Evolutionary conservation across 2,329 filamentous ascomycete genomes (phyloP).

Genomic region (Aspergillus latus): DNA sequence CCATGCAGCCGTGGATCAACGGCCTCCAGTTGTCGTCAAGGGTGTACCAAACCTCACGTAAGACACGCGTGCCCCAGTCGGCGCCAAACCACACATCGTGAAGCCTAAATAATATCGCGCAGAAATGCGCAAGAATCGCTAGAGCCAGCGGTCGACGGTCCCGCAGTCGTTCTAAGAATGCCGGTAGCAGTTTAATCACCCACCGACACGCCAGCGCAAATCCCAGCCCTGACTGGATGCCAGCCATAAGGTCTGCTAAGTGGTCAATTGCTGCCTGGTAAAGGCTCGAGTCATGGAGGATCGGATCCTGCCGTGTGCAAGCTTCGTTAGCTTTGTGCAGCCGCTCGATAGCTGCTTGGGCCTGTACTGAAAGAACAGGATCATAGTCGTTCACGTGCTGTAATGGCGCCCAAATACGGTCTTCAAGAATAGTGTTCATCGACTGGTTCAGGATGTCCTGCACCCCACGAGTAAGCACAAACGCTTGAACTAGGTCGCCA

Average conservation of each 20-base stretch:
- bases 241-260: slow-evolving; percentile 29
- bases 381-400: slow-evolving; percentile 26
- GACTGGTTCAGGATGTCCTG: slow-evolving; percentile 34
- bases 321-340: slow-evolving; percentile 30
- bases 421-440: slow-evolving; percentile 22
- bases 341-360: slow-evolving; percentile 19
- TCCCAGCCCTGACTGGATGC: slow-evolving; percentile 46
- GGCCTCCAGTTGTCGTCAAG: slow-evolving; percentile 35
- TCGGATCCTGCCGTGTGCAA: slow-evolving; percentile 21
- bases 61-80: slow-evolving; percentile 64
- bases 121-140: slow-evolving; percentile 62
- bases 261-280: slow-evolving; percentile 30
- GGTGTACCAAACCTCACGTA: slow-evolving; percentile 56
- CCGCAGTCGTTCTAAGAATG: slow-evolving; percentile 38
- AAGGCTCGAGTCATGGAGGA: slow-evolving; percentile 25
- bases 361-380: slow-evolving; percentile 24
- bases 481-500: slow-evolving; percentile 35
- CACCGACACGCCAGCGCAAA: slow-evolving; percentile 46
- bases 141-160: slow-evolving; percentile 44
- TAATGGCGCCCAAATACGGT: slow-evolving; percentile 31
- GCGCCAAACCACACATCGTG: slow-evolving; percentile 65
- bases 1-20: slow-evolving; percentile 33
- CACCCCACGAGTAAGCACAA: slow-evolving; percentile 37
- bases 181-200: slow-evolving; percentile 36
- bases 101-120: slow-evolving; percentile 59